Evolutionary conservation across 2,329 filamentous ascomycete species (phyloP), one percentile per base, ranked within the genome.

Genomic region (Pseudogymnoascus sp.): DNA sequence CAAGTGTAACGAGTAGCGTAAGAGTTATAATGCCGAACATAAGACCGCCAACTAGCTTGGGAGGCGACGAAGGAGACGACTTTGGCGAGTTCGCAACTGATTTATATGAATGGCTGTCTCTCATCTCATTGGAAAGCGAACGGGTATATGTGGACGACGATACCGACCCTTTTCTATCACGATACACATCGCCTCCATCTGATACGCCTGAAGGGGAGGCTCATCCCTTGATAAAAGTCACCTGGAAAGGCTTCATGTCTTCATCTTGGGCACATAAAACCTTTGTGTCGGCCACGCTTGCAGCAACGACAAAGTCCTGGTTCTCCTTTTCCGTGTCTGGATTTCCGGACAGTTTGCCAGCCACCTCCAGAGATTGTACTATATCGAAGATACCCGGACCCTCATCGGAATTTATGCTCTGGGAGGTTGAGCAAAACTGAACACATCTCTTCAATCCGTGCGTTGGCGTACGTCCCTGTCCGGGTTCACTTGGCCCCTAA

Each of bases 61-160:
- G 67, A 61, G 66, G 71, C 1, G 68, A 74, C 37, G 77, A 78
- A 39, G 72, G 75, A 60, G 75, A 78, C 43, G 80, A 82, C 6
- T 77, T 90, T 37, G 84, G 89, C 63, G 85, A 91, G 21, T 81
- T 80, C 64, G 82, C 83, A 1, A 78, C 81, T 0, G 84, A 87
- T 16, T 71, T 88, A 11, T 85, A 92, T 66, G 90, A 94, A 74
- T 94, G 88, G 86, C 71, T 93, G 0, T 86, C 86, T 2, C 74
- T 95, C n/a, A 72, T 87, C 4, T 80, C 82, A 10, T 78, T 92
- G 0, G 75, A 78, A 8, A 91, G 88, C 62, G 84, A 87, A n/a
- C 80, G 89, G 23, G 71, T 92, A 16, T 69, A 74, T 10, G 72
- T 74, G 3, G 72, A 71, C 8, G 88, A 92, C 72, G 71, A 70